Base-by-base conservation (phyloP, 2,329 filamentous ascomycete species). In the Colletotrichum paranaense region DNA sequence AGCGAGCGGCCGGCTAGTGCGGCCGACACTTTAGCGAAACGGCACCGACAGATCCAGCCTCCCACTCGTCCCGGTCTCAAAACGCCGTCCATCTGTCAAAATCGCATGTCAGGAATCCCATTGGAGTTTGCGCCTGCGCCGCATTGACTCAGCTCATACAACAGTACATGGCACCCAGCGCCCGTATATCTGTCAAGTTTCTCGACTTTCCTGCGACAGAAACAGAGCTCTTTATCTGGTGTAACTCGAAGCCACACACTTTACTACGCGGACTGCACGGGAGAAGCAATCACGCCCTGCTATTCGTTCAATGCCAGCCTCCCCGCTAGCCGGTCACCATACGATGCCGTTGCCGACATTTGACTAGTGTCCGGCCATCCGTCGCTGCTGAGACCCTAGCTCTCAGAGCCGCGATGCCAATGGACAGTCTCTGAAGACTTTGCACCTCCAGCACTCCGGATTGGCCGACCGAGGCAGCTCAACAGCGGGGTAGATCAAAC, bases 301-400 rank as follows among this genome's bases (percentile, higher is more conserved):
- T 56, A 57, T 26, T 26, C 22, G 52, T 26, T 30, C 32, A 22
- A 26, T 71, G 71, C 67, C 67, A 73, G 62, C 60, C 66, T 68
- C 57, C 59, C 62, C 55, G 49, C 56, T n/a, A 30, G 26, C 42
- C 62, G 24, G 52, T 57, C 46, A 46, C 58, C 60, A 57, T 35
- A 55, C n/a, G 55, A 71, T 56, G 38, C 59, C 58, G 53, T 59
- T 14, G 49, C 46, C 46, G 22, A 56, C 35, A 53, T 56, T 56
- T 57, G n/a, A 32, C 35, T 72, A 60, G 62, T 58, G 22, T 67
- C 71, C 67, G 42, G 68, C 68, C 60, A 71, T 73, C 70, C 62
- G 70, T 56, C 22, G 49, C 22, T n/a, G 58, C 28, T 55, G 42
- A 26, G 19, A 49, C 67, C 32, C 24, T 46, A 65, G 26, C 53